phyloP scores from a whole-genome alignment of 495 filamentous ascomycete species.

The Penicillium longicatenatum region DNA sequence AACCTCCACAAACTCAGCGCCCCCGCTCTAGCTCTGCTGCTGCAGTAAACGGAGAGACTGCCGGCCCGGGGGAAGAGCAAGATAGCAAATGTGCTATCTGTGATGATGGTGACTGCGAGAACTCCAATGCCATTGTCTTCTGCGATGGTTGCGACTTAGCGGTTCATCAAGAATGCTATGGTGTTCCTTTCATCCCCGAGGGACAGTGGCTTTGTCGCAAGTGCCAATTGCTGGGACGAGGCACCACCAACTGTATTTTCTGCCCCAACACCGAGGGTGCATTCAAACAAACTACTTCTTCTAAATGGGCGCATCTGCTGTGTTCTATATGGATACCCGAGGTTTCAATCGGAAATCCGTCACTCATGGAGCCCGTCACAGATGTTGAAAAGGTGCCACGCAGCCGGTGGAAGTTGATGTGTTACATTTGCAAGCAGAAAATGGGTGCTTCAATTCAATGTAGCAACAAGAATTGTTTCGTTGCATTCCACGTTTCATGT shows the following conservation, averaged over 20 bases:
- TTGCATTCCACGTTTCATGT: constrained; percentile 98
- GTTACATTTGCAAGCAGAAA: constrained; percentile 95
- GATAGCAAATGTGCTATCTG: constrained; percentile 98
- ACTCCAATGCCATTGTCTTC: constrained; percentile 99
- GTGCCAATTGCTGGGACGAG: constrained; percentile 91
- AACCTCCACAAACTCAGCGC: constrained; percentile 88
- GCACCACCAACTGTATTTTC: constrained; percentile 94
- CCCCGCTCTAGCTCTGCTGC: constrained; percentile 90
- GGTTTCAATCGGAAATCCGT: constrained; percentile 90
- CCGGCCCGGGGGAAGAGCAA: constrained; percentile 83
- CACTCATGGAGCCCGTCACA: constrained; percentile 97
- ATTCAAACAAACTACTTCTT: constrained; percentile 96
- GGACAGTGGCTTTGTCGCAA: constrained; percentile 98
- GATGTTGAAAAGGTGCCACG: constrained; percentile 97
- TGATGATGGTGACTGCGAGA: constrained; percentile 98
- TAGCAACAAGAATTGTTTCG: constrained; percentile 94
- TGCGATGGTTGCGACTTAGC: constrained; percentile 98
- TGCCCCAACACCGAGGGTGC: constrained; percentile 97
- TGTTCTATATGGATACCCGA: constrained; percentile 99
- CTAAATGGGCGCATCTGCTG: constrained; percentile 93
- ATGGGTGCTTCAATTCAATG: constrained; percentile 99
- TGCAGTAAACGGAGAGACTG: constrained; percentile 86
- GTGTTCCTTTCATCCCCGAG: constrained; percentile 97
- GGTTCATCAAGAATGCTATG: constrained; percentile 99
- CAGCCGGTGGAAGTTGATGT: constrained; percentile 87